Evolutionary conservation across 495 filamentous ascomycete genomes (phyloP), one percentile per base, ranked within the genome.

Genomic region (Xylaria scruposa): DNA sequence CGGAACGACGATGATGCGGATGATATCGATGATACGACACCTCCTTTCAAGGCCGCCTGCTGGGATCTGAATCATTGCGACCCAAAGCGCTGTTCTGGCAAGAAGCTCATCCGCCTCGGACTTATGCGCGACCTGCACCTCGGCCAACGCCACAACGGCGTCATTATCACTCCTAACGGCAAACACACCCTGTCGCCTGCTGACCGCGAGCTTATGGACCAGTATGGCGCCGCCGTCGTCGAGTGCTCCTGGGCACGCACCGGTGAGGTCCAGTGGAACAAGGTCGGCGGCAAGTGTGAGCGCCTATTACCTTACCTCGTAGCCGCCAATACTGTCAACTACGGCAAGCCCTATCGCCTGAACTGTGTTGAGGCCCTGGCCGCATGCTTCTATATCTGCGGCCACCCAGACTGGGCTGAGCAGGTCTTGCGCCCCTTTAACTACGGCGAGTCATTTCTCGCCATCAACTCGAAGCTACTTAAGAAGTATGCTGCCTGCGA

Each of bases 31-130:
- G 75, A 82, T 65, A 77, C 83, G 47, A 84, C 84, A 70, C 91
- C 93, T 40, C 79, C 89, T 17, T 97, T 93, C 87, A 94, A 92
- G 84, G 97, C 96, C 58, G 96, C 95, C 46, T 97, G 95, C 78
- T 99, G 96, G 96, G 96, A 99, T 80, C 85, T 99, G 46, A 94
- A 94, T 61, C 96, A 99, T 80, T 99, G 96, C 83, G 96, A 99
- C 80, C 94, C 95, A 9, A 98, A 98, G 80, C 86, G 97, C 75
- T 99, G 96, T 81, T 98, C 95, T 0, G 96, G 96, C 17, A 98
- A 99, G 84, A 89, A 92, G 67, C 86, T 99, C 47, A 97, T 98
- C 86, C 89, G 92, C 75, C 88, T 97, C 38, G 95, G 95, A 1
- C 81, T 98, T 67, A 97, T 99, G 95, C 90, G 96, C 69, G 93